phyloP scores from a whole-genome alignment of 192 early-diverging fungal species.

The Linnemannia exigua region DNA sequence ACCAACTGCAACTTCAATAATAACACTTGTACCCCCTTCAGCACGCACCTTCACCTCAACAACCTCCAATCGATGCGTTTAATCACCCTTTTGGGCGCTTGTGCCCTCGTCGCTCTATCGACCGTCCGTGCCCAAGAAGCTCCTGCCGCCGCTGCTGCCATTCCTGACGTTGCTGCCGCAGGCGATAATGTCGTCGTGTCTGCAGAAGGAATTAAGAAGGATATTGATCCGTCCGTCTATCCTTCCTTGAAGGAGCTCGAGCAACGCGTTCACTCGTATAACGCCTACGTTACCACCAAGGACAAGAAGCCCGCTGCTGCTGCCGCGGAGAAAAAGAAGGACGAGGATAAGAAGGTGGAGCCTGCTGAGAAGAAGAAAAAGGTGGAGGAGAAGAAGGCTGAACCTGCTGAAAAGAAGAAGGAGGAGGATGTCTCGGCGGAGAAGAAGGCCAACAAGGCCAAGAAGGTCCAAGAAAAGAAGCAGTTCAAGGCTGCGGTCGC shows the following conservation, averaged over 20 bases:
- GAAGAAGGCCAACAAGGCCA: neutral
- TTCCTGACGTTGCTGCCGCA: neutral
- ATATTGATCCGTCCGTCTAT: neutral
- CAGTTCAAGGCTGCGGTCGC: neutral
- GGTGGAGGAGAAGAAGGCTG: neutral
- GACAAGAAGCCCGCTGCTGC: neutral
- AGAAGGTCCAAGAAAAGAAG: neutral
- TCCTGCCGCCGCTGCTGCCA: neutral
- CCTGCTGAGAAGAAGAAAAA: neutral
- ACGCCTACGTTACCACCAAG: constrained; percentile 12
- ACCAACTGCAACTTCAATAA: too few relatives aligned
- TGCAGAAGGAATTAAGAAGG: neutral
- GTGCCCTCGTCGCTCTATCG: constrained; percentile 30
- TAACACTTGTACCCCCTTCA: neutral
- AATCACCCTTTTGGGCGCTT: constrained; percentile 31
- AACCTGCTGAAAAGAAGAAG: neutral
- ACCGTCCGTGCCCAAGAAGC: constrained; percentile 21
- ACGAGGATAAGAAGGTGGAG: neutral
- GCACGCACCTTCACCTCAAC: neutral
- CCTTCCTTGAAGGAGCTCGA: constrained; percentile 28
- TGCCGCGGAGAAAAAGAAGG: neutral
- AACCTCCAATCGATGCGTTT: constrained; percentile 25
- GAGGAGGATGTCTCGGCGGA: neutral
- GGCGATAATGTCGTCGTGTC: neutral
- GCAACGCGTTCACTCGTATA: constrained; percentile 3